A percentile compares a stretch with the other conserved stretches of the same genome.
These are phyloP conservation scores for Ilex aquifolium DNA, from an alignment of 257 asterid genomes.

Conservation along the genomic window DNA sequence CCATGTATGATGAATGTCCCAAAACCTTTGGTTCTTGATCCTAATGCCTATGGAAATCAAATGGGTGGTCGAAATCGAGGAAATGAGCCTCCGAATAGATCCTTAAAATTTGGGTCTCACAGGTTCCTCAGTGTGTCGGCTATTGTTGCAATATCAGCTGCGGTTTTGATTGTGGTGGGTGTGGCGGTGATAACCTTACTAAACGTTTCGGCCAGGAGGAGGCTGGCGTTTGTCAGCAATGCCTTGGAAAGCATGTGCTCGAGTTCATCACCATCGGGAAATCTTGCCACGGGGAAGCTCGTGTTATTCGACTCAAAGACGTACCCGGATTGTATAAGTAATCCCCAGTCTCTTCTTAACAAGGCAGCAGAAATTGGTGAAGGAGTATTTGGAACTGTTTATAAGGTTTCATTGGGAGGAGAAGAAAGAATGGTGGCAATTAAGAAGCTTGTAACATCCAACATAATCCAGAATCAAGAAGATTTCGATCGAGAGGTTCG, in stretches of 20 bases:
- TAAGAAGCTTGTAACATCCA: slow-evolving; percentile 59
- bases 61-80: slow-evolving; percentile 22
- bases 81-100: slow-evolving; percentile 12
- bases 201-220: slow-evolving; percentile 68
- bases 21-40: slow-evolving; percentile 89
- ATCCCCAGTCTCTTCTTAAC: slow-evolving; percentile 45
- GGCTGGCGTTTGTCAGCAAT: slow-evolving; percentile 47
- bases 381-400: slow-evolving; percentile 81
- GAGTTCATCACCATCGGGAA: slow-evolving; percentile 62
- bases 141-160: slow-evolving; percentile 82
- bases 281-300: slow-evolving; percentile 57
- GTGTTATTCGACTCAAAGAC: slow-evolving; percentile 55
- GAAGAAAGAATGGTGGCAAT: slow-evolving; percentile 50
- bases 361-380: slow-evolving; percentile 76
- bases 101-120: slow-evolving; percentile 26
- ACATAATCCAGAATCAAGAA: slow-evolving; percentile 60
- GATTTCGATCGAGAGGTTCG: slow-evolving; percentile 82
- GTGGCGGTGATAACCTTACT: slow-evolving; percentile 57
- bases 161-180: slow-evolving; percentile 56
- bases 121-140: slow-evolving; percentile 76
- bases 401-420: slow-evolving; percentile 52
- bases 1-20: slow-evolving; percentile 80
- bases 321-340: slow-evolving; percentile 36
- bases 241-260: slow-evolving; percentile 91
- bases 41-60: slow-evolving; percentile 63